Base-by-base conservation (phyloP, 2,329 filamentous ascomycete genomes). In the Verticillium nubilum region DNA sequence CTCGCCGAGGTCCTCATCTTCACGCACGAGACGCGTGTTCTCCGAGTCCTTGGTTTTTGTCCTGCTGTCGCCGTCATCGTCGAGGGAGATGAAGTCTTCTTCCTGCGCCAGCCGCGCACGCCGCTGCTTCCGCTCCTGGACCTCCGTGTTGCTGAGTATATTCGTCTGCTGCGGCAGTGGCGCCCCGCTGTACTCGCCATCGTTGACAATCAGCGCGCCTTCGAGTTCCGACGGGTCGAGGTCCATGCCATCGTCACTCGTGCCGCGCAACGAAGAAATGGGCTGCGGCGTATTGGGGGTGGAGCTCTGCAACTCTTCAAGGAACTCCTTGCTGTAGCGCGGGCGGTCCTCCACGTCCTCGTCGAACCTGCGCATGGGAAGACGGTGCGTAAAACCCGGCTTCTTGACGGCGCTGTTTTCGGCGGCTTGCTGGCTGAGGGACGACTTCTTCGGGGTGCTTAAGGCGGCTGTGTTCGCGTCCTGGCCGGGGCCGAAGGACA, bases 1-100 rank as follows among this genome's bases (percentile, higher is more conserved):
- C 75, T 98, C 95, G 37, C 90, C 91, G 0, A 97, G 83, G 68
- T 98, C 92, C 70, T 98, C 94, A 67, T 98, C 94, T 33, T 97
- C 92, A 50, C 82, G 84, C 5, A 92, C 83, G 2, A 98, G 81
- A 1, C 94, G 84, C 5, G 89, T 90, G 62, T 92, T 83, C 60
- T 79, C 77, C 58, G 80, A 50, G 7, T 5, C 19, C 9, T 50
- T 50, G 42, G n/a, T 23, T 19, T 50, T 23, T 7, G 42, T 50
- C 19, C 42, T 23, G 7, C 74, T 69, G 28, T 69, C 69, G 23
- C 77, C 74, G 29, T 75, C 73, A 54, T 82, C 79, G 59, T 85
- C 80, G 0, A 91, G 76, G 0, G 86, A 85, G 52, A 91, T 83
- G 67, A 86, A 90, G 58, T 88, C 86, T 64, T 84, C 77, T 67